Percentiles rank a stretch among this genome's conserved stretches.
phyloP scores from a whole-genome alignment of 495 filamentous ascomycete genomes.

The Symbiotaphrina buchneri region DNA sequence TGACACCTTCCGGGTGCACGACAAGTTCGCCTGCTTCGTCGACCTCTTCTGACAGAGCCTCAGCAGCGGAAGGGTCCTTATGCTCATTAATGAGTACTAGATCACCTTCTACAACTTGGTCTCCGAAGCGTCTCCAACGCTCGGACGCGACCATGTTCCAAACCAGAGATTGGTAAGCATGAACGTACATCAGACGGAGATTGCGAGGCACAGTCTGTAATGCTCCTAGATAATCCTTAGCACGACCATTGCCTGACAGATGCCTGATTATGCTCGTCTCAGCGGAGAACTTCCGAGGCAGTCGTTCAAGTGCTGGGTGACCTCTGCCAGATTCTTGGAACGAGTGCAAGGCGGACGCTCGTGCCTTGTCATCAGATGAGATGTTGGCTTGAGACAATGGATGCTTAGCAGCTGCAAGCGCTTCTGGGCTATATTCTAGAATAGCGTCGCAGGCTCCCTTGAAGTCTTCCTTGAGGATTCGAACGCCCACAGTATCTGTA shows the following conservation, averaged over 20 bases:
- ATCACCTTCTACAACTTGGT: conserved; percentile 61
- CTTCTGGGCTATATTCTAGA: conserved; percentile 34
- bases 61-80: conserved; percentile 16
- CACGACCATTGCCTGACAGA: conserved; percentile 20
- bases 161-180: conserved; percentile 84
- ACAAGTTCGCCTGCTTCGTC: conserved; percentile 52
- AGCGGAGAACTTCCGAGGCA: conserved; percentile 68
- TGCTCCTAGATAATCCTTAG: conserved; percentile 53
- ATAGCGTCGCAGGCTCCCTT: conserved; percentile 56
- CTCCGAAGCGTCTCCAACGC: conserved; percentile 51
- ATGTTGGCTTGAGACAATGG: conserved; percentile 11
- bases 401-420: conserved; percentile 23
- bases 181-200: conserved; percentile 80
- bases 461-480: conserved; percentile 62
- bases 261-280: conserved; percentile 59
- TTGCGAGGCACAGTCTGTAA: conserved; percentile 53
- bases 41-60: conserved; percentile 15
- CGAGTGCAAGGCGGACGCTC: conserved; percentile 49
- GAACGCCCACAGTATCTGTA: conserved; percentile 62
- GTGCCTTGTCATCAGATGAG: conserved; percentile 51
- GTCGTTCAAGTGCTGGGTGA: conserved; percentile 30
- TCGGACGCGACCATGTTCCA: conserved; percentile 73
- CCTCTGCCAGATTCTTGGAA: conserved; percentile 37
- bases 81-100: conserved; percentile 48
- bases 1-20: conserved; percentile 30